Base-by-base conservation (phyloP, 176 grass and related monocot genomes). In the Aegilops speltoides region DNA sequence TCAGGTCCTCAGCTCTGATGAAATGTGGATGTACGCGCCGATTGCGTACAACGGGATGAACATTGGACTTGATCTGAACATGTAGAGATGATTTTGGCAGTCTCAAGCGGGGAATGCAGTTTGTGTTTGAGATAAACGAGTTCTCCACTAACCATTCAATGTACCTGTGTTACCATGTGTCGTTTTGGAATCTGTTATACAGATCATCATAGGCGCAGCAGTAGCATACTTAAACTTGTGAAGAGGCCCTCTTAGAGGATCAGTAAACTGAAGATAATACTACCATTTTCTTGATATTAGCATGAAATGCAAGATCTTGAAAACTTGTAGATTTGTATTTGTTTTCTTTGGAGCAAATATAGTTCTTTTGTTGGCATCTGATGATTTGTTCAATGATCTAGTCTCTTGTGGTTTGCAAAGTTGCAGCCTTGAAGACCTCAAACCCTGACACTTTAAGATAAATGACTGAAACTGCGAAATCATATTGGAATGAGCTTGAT, bases 21-120 rank as follows among this genome's bases (percentile, higher is more conserved):
- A 92, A 65, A 85, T 89, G 61, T 98, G 95, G 95, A 98, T 98
- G 95, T 95, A 95, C 15, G 89, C 95, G 10, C 93, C 93, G 1
- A 90, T 98, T 25, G 95, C 86, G 11, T 95, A 93, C 89, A 95
- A 93, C 50, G 93, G 91, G 83, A 92, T 92, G 91, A 90, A 89
- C 86, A 79, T 98, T 73, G 91, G 93, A 19, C 67, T 92, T 54
- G 86, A 98, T 80, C 68, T 98, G 33, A 92, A 87, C 85, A 64
- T 91, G 73, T 56, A 77, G 16, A 85, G 62, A 85, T 84, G 48
- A 84, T 84, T 79, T 46, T 50, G 10, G 22, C 4, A 16, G 16
- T 32, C 48, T 79, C 31, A 14, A 32, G 20, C 10, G 17, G 56
- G 20, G 25, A 76, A 62, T 17, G 17, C 17, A 32, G 11, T 33